Conservation (phyloP, 805 yeast genomes). For the Cyberlindnera misumaiensis region DNA sequence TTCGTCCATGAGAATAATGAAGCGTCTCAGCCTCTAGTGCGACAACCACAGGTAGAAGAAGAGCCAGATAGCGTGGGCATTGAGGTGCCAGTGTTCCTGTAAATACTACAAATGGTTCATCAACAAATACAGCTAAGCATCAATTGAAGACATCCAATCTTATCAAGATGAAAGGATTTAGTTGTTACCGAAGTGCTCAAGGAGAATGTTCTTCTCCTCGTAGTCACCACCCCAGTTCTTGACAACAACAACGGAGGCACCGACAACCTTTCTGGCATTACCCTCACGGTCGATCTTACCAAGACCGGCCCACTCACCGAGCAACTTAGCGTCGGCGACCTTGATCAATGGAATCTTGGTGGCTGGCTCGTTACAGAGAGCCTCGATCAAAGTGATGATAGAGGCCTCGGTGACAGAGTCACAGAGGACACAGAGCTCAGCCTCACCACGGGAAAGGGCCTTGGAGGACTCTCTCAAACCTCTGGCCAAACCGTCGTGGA, state of each 20-base stretch:
- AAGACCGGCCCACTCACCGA: constrained; percentile 99
- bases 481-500: constrained; percentile 99
- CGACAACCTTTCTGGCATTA: constrained; percentile 99
- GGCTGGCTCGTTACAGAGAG: constrained; percentile 97
- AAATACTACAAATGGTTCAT: neutral
- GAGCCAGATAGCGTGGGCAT: constrained; percentile 32
- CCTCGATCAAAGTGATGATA: constrained; percentile 96
- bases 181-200: constrained; percentile 91
- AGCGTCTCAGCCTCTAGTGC: neutral
- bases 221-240: constrained; percentile 99
- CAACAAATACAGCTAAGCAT: neutral
- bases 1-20: constrained; percentile 4
- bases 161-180: constrained; percentile 42
- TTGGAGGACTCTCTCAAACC: constrained; percentile 99
- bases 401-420: constrained; percentile 98
- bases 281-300: constrained; percentile 99
- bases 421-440: constrained; percentile 94
- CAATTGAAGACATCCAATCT: neutral
- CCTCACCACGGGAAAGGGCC: constrained; percentile 97
- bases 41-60: neutral
- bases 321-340: constrained; percentile 98
- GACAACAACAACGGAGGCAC: constrained; percentile 99
- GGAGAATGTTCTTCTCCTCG: constrained; percentile 91
- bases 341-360: constrained; percentile 95
- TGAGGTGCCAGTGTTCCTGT: constrained; percentile 22